A percentile compares a stretch with the other conserved stretches of the same genome.
These are phyloP conservation scores for Reutealis trisperma DNA, from an alignment of 345 rosid genomes.

Conservation along the genomic window DNA sequence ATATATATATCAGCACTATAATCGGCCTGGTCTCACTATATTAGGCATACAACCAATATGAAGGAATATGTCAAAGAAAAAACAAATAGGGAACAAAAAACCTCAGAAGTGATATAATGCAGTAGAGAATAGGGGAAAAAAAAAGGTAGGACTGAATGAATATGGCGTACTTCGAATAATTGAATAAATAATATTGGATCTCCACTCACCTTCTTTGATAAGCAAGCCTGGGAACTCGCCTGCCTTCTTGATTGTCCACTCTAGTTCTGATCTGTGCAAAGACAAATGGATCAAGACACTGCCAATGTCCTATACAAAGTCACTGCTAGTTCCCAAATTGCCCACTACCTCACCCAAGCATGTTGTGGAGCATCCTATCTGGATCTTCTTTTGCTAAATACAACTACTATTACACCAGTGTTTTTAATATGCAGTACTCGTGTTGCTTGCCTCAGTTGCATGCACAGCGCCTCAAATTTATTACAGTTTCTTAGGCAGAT, in stretches of 20 bases:
- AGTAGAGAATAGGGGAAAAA: neutral
- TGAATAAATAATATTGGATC: slow-evolving; percentile 10
- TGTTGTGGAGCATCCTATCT: neutral
- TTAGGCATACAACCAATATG: neutral
- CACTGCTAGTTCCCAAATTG: neutral
- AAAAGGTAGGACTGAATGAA: neutral
- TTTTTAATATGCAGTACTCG: neutral
- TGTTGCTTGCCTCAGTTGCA: neutral
- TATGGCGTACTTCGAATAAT: neutral
- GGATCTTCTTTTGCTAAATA: neutral
- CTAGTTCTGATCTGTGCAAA: neutral
- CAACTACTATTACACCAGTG: neutral
- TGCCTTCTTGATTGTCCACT: neutral
- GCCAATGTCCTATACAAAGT: slow-evolving; percentile 6
- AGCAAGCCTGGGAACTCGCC: neutral
- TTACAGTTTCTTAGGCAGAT: slow-evolving; percentile 55
- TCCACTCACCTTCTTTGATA: neutral
- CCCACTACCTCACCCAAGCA: neutral
- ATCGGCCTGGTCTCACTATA: neutral
- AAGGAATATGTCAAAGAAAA: neutral
- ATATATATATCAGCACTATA: neutral
- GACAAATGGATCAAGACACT: neutral
- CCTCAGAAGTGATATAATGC: neutral
- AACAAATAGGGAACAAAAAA: neutral
- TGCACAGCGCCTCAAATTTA: neutral